Conservation (phyloP, 2,329 filamentous ascomycete genomes). For the Verticillium alfalfae region DNA sequence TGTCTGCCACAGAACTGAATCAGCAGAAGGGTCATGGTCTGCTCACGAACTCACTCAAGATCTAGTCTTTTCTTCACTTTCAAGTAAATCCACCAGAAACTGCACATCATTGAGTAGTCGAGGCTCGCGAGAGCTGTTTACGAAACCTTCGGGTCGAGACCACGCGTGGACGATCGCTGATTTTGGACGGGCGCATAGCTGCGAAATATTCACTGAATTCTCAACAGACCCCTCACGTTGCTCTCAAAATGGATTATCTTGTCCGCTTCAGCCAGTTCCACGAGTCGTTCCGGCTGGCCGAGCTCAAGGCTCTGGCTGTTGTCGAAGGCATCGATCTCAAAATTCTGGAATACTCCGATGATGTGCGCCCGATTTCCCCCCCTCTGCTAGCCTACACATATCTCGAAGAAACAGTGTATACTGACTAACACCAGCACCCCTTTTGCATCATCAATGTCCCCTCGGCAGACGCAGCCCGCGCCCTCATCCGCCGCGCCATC, state of each 20-base stretch:
- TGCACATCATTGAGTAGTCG: background rate
- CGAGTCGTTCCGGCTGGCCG: conserved; percentile 82
- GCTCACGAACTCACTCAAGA: background rate
- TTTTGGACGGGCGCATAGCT: background rate
- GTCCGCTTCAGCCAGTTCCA: conserved; percentile 86
- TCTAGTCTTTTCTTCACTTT: background rate
- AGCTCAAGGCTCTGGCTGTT: conserved; percentile 74
- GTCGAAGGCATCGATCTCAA: conserved; percentile 62
- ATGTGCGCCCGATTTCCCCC: conserved; percentile 47
- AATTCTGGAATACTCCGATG: conserved; percentile 67
- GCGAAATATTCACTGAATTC: background rate
- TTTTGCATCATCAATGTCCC: conserved; percentile 73
- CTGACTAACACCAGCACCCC: conserved; percentile 57
- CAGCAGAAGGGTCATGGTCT: background rate
- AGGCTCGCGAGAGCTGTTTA: background rate
- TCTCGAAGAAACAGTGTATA: conserved; percentile 1
- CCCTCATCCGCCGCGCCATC: conserved; percentile 70
- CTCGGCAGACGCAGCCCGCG: conserved; percentile 57
- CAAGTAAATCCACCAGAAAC: background rate
- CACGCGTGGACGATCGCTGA: background rate
- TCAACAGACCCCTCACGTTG: background rate
- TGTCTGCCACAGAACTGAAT: background rate
- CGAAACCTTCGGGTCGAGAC: background rate
- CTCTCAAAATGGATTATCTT: conserved; percentile 63
- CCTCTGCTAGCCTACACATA: background rate